Evolutionary conservation across 768 basidiomycete genomes (phyloP), one percentile per base, ranked within the genome.

Genomic region (Termitomyces sp.): DNA sequence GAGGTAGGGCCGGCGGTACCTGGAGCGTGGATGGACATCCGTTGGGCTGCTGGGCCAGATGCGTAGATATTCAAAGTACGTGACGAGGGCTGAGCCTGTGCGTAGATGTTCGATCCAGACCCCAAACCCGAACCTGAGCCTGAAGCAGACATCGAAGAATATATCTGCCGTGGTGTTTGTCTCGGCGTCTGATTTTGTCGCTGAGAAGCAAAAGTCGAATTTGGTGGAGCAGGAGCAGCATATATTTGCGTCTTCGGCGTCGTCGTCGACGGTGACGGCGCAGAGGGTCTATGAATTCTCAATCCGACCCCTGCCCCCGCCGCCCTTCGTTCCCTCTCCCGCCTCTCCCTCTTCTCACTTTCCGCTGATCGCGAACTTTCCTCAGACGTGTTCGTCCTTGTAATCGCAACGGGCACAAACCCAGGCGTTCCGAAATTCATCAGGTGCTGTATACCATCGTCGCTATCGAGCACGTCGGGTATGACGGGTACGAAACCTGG

Each of bases 401-500:
- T 54, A 6, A 58, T 26, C 4, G 52, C 9, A 27, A 43, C 4
- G 1, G 57, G 52, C 30, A 58, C 24, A 18, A 47, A 56, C 5
- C 51, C 44, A 26, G 52, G 57, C 13, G 57, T 51, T 22, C 53
- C 49, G n/a, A 58, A 58, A n/a, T 58, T 58, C 26, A 46, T 42
- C 10, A 58, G 51, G 24, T 47, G 43, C 13, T n/a, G 36, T 18
- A 58, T 39, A 26, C 30, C 39, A 16, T 58, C 57, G 22, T 53
- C 52, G 18, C 49, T 42, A 50, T 45, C 36, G 18, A 42, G 37
- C 27, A 26, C 22, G n/a, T 48, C 49, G 20, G 62, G 62, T 61
- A 39, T 55, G 61, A 55, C 65, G 64, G 50, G 68, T 62, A n/a
- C 57, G 64, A 27, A 39, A n/a, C 51, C 46, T 26, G 55, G 46